Base-by-base conservation (phyloP, 2,329 filamentous ascomycete species). In the Aspergillus sp. region DNA sequence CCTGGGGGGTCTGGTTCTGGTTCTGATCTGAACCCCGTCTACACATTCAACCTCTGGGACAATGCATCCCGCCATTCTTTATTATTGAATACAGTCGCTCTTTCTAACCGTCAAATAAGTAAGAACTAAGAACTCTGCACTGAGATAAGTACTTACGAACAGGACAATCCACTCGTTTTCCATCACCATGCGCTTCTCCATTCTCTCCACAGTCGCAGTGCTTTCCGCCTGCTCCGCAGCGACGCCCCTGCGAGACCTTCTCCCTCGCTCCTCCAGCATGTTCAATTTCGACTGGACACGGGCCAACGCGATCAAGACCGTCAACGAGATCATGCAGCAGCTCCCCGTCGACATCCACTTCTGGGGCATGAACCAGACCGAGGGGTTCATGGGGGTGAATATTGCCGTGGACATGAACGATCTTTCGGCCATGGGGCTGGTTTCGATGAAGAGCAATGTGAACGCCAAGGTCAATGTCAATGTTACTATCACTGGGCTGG, bases 401-500 rank as follows among this genome's bases (percentile, higher is more conserved):
- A 19, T 47, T 9, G n/a, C 33, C 14, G 17, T 47, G 32, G 32
- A 36, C 20, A 47, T 47, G 45, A 14, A 47, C 30, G 45, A 47
- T 8, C 19, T 47, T 13, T 30, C 13, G 9, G 16, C 19, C 13
- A 47, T 36, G 32, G 45, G 45, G 13, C 17, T 47, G 8, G 45
- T 47, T 9, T 22, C 32, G 13, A 16, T 47, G 45, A 13, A 4
- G 17, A 36, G 30, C 11, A 33, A 47, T 6, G 14, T n/a, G 30
- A 47, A 47, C 26, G 45, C 45, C 17, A 47, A 47, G 30, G 35
- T 47, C 20, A 36, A 38, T 38, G 35, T 47, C 26, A 36, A 47
- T 11, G 45, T 47, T 13, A 47, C 45, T 24, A 47, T 47, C 30
- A 20, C 10, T 1, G 45, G 45, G 11, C 16, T 47, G 17, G 32